Base-by-base conservation (phyloP, 1,139 yeast species). In the Hemisphaericaspora subhashii region DNA sequence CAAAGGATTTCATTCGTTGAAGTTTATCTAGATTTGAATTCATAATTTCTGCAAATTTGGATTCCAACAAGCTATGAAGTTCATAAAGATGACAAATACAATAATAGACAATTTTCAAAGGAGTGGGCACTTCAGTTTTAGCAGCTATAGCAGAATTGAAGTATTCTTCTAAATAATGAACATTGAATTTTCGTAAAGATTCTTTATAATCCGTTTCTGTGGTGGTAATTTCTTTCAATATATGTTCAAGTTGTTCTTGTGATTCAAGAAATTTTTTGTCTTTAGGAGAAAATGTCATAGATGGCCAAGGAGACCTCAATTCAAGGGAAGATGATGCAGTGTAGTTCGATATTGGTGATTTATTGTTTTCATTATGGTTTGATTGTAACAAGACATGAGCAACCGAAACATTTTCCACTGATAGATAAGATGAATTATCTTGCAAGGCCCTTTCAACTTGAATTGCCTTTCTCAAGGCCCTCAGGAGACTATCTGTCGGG, bases 201-300 rank as follows among this genome's bases (percentile, higher is more conserved):
- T n/a, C n/a, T n/a, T n/a, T n/a, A n/a, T n/a, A n/a, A n/a, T n/a
- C n/a, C n/a, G n/a, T 63, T 51, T 79, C 84, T 13, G 77, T 76
- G 8, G 63, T 66, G 0, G 70, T 39, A 2, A 79, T 51, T 50
- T 79, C 85, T 40, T 72, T 71, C 12, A 77, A 54, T 9, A 68
- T 57, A 31, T 60, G 64, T 25, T 53, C 57, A 35, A 76, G 46
- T 23, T 60, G 58, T 36, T 53, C 60, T 0, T 54, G 49, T 15
- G 41, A 31, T 12, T 40, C 27, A 10, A 33, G 25, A 8, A 30
- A 16, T 1, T 35, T 29, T 25, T 41, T 39, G 20, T 44, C 42
- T 10, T 22, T 28, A 4, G 58, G 57, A 2, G 59, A 52, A 30
- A 50, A 59, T 4, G 53, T 31, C 3, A 43, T 32, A 4, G 22